Evolutionary conservation across 352 stramenopile species (phyloP).

Genomic region (Globisporangium yorkense): DNA sequence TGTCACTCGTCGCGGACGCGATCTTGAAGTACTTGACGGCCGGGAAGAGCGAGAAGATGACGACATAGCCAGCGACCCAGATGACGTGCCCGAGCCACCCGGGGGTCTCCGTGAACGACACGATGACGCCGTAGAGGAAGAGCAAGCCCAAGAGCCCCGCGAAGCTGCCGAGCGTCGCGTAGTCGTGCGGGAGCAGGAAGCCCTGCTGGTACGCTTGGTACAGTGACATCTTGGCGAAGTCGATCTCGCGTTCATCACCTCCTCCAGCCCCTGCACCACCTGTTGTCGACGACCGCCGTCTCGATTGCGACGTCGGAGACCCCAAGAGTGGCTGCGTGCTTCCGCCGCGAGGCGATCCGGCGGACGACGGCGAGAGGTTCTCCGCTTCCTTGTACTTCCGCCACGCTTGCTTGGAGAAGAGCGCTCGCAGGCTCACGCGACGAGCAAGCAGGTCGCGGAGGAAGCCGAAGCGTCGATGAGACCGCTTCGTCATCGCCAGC

Average conservation of each 20-base stretch:
- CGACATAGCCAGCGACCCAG: slow-evolving; percentile 54
- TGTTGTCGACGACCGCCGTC: slow-evolving; percentile 7
- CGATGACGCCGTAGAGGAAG: slow-evolving; percentile 60
- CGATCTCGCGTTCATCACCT: slow-evolving; percentile 20
- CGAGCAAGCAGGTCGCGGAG: slow-evolving; percentile 30
- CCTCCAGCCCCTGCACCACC: not conserved
- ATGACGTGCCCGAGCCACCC: slow-evolving; percentile 68
- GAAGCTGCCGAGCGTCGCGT: slow-evolving; percentile 66
- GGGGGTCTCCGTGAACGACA: slow-evolving; percentile 60
- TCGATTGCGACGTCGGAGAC: slow-evolving; percentile 1
- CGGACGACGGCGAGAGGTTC: slow-evolving; percentile 16
- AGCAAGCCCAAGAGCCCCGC: slow-evolving; percentile 39
- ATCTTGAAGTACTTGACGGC: slow-evolving; percentile 82
- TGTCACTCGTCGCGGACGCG: slow-evolving; percentile 45
- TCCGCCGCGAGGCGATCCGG: slow-evolving; percentile 10
- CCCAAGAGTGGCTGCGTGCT: slow-evolving; percentile 15
- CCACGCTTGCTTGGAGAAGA: slow-evolving; percentile 49
- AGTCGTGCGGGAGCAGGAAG: slow-evolving; percentile 70
- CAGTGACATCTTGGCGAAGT: slow-evolving; percentile 69
- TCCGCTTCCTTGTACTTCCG: slow-evolving; percentile 49
- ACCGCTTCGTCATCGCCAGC: slow-evolving; percentile 9
- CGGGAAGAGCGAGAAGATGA: slow-evolving; percentile 64
- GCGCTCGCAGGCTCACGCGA: slow-evolving; percentile 21
- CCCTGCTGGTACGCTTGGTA: slow-evolving; percentile 66
- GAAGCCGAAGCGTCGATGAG: slow-evolving; percentile 28